Evolutionary conservation across 345 rosid species (phyloP), one percentile per base, ranked within the genome.

Genomic region (Gossypioides kirkii): DNA sequence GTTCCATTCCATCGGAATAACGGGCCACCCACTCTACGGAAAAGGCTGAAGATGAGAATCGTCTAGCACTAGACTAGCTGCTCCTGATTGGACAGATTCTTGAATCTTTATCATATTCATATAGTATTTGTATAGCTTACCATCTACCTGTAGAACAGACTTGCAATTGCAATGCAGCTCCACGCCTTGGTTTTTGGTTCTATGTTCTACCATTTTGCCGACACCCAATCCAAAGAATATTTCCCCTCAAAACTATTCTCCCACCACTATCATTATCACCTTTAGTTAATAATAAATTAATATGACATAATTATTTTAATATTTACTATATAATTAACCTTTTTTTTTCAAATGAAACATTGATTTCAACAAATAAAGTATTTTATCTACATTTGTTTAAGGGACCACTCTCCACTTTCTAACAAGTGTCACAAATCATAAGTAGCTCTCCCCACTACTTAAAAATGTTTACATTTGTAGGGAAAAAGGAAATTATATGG

Each of bases 1-100:
- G 28, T 22, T 64, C 70, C 70, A 67, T 67, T 49, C 28, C 14
- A 32, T 45, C 71, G 49, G 55, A 49, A 68, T 45, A 10, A 47
- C 23, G 43, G 60, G 60, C 61, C 72, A 52, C 61, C 72, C 7
- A 68, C 14, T 3, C 16, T 0, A 25, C 12, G 2, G 14, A 23
- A 69, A 69, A 50, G 56, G 14, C 52, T 28, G 23, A 26, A 46
- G 55, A 69, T 7, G 12, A 68, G 41, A 68, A 26, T 68, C 41
- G 43, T 49, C 42, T 45, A 47, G 38, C 7, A 32, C 38, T 32
- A 32, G 38, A 32, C 42, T 45, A 13, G 54, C 36, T 67, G n/a
- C 36, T 66, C 20, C 36, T 43, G 43, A 17, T 68, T 68, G 58
- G 38, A 68, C 59, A 49, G 59, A 68, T 68, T 47, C 38, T 32